A percentile compares a stretch with the other conserved stretches of the same genome.
Evolutionary conservation across 176 grass and related monocot species (phyloP).

Genomic region (Puya raimondii): DNA sequence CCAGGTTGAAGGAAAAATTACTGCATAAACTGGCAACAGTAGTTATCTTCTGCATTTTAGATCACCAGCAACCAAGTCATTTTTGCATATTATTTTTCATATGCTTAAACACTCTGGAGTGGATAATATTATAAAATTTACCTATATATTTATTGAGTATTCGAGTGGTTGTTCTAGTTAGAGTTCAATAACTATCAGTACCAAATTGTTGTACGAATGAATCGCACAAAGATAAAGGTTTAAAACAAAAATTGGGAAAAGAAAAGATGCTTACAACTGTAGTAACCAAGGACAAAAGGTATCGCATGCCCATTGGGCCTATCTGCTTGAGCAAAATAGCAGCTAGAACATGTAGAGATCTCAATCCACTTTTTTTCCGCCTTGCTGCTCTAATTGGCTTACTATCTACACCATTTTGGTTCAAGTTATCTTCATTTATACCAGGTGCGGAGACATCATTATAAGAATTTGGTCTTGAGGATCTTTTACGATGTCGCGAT

Average conservation of each 20-base stretch:
- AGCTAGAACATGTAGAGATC: constrained; percentile 77
- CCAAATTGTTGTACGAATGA: neutral
- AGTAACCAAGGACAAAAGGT: constrained; percentile 55
- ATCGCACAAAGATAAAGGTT: neutral
- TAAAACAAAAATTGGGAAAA: neutral
- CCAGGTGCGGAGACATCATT: constrained; percentile 17
- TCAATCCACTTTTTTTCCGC: constrained; percentile 39
- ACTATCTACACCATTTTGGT: constrained; percentile 24
- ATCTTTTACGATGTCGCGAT: constrained; percentile 28
- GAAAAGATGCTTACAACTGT: constrained; percentile 35
- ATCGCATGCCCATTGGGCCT: constrained; percentile 48
- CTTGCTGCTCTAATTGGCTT: constrained; percentile 19
- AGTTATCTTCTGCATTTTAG: neutral
- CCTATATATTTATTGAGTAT: neutral
- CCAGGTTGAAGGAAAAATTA: too few species aligned
- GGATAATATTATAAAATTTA: neutral
- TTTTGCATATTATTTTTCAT: neutral
- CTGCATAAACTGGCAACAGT: neutral
- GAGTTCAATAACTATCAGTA: neutral
- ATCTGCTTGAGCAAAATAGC: constrained; percentile 82
- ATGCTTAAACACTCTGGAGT: neutral
- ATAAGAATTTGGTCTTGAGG: neutral
- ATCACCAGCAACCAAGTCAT: neutral
- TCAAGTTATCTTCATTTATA: constrained; percentile 24
- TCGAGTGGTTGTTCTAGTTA: neutral